A percentile compares a stretch with the other conserved stretches of the same genome.
phyloP scores from a whole-genome alignment of 169 alveolate genomes.

The Cryptosporidium meleagridis region DNA sequence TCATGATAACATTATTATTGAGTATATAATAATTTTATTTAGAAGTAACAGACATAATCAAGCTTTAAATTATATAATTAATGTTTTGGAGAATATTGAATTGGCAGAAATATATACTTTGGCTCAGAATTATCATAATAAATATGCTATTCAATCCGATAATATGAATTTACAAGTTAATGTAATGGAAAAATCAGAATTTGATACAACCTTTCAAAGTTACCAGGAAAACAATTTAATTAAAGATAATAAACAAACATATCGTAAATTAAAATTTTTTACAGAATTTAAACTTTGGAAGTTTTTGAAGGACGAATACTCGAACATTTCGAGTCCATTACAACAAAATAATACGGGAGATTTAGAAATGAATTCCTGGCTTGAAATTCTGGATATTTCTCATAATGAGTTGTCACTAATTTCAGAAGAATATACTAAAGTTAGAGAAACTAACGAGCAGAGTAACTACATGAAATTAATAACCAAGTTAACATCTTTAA shows the following conservation, averaged over 20 bases:
- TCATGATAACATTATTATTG: conserved; percentile 36
- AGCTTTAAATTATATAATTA: conserved; percentile 35
- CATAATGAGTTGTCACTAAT: conserved; percentile 42
- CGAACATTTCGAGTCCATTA: not conserved
- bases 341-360: not conserved
- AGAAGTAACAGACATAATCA: conserved; percentile 20
- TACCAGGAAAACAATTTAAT: not conserved
- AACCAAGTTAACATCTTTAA: not conserved
- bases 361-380: conserved; percentile 22
- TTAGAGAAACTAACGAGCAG: not conserved
- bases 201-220: not conserved
- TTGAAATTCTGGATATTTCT: conserved; percentile 49
- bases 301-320: conserved; percentile 1
- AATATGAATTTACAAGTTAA: not conserved
- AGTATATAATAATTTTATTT: conserved; percentile 43
- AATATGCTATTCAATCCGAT: conserved; percentile 7
- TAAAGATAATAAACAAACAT: not conserved
- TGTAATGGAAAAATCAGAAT: not conserved
- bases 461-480: not conserved
- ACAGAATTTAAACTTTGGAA: conserved; percentile 57
- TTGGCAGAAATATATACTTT: conserved; percentile 62
- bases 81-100: conserved; percentile 12
- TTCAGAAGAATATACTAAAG: conserved; percentile 11
- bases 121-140: conserved; percentile 48
- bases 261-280: not conserved